Percentiles rank a stretch among this genome's conserved stretches.
Evolutionary conservation across 164 flowering plant species (phyloP).

Genomic region (Litsea cubeba): DNA sequence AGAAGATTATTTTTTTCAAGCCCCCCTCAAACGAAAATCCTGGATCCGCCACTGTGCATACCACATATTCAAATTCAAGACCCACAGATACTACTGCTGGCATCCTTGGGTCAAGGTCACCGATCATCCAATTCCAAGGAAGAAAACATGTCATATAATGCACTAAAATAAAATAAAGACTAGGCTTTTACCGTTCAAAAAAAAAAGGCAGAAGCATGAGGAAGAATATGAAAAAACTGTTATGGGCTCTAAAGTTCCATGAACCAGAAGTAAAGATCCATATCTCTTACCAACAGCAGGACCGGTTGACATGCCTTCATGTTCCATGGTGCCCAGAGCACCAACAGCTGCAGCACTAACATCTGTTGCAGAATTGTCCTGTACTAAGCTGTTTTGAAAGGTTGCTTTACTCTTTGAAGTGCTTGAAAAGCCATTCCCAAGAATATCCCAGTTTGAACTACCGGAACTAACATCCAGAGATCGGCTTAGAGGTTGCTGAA

Average conservation of each 20-base stretch:
- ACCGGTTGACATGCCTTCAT: conserved; percentile 15
- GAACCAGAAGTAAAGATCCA: conserved; percentile 2
- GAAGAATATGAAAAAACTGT: not conserved
- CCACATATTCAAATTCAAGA: not conserved
- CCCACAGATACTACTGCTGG: not conserved
- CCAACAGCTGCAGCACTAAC: conserved; percentile 11
- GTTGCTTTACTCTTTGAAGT: conserved; percentile 18
- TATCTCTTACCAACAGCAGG: conserved; percentile 50
- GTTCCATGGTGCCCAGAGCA: conserved; percentile 17
- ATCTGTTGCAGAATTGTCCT: conserved; percentile 12
- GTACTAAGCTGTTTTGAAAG: conserved; percentile 16
- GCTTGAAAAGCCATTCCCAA: conserved; percentile 21
- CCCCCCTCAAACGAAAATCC: no score
- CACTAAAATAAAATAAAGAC: not conserved
- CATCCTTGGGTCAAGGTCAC: not conserved
- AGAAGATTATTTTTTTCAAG: no score
- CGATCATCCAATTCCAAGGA: not conserved
- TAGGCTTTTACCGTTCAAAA: not conserved
- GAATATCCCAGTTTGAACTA: conserved; percentile 19
- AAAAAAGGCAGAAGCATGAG: not conserved
- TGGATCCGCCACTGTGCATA: no score
- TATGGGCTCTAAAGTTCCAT: not conserved
- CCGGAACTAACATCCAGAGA: conserved; percentile 48
- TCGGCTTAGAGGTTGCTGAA: conserved; percentile 32
- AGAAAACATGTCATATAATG: not conserved